Evolutionary conservation across 805 yeast species (phyloP), one percentile per base, ranked within the genome.

Genomic region (Saturnispora bothae): DNA sequence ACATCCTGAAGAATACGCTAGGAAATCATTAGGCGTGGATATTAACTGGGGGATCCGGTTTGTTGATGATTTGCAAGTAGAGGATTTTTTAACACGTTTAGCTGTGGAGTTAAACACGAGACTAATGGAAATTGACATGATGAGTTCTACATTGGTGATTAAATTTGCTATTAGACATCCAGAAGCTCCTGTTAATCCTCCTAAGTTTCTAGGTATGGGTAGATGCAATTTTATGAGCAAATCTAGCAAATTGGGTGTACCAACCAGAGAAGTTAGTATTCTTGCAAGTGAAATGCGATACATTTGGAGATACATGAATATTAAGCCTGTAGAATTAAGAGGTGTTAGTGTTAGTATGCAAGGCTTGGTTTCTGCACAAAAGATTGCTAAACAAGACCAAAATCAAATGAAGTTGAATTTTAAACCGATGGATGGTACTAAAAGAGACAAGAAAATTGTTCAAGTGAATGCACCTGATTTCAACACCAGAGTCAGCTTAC

Each of bases 41-140:
- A 79, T 89, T 20, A 83, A 85, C 44, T 89, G 85, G 79, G 97
- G 96, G 0, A 82, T 89, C 1, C 54, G 97, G 34, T 81, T 88
- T 46, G 70, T 74, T 23, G 62, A 61, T 1, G 63, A 69, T 22
- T 54, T 57, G 0, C 84, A 89, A 51, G 72, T 80, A 18, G 88
- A 80, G 44, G 46, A 39, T 4, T 92, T 89, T 50, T 51, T 84
- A 8, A 59, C 64, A 26, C 59, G 70, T 15, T 58, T 86, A 34
- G 64, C 80, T 1, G 57, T 59, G 22, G 95, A 85, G 49, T 51
- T 92, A 35, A 60, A 68, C 35, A 44, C 57, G 0, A 64, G 94
- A 38, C 51, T 86, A 39, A 43, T 56, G 2, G 65, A 61, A 14
- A 48, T 74, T 20, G 57, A 65, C 3, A 61, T 69, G 50, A 51